Conservation (phyloP, 495 filamentous ascomycete species). For the Cudoniella acicularis region DNA sequence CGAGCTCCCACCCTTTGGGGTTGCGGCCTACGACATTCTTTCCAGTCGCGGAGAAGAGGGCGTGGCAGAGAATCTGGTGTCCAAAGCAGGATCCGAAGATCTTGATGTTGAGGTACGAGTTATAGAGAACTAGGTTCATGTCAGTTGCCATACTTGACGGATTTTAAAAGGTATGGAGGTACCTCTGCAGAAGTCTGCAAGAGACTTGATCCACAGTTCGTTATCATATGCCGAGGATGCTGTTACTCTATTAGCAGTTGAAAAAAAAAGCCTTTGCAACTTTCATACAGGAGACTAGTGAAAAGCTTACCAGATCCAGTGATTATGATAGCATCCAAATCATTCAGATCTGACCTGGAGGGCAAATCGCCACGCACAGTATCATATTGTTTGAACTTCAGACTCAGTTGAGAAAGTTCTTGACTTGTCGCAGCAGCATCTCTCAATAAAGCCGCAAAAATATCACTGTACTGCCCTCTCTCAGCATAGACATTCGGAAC, state of each 20-base stretch:
- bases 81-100: conserved; percentile 77
- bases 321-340: conserved; percentile 74
- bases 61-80: conserved; percentile 80
- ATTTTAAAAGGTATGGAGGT: neutral
- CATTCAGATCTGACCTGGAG: conserved; percentile 44
- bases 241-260: conserved; percentile 31
- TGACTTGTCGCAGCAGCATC: conserved; percentile 33
- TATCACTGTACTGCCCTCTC: conserved; percentile 58
- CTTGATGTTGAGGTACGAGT: conserved; percentile 35
- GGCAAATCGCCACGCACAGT: conserved; percentile 47
- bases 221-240: conserved; percentile 49
- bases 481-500: conserved; percentile 51
- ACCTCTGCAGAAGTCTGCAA: conserved; percentile 63
- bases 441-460: conserved; percentile 61
- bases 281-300: too few relatives aligned
- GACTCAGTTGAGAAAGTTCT: neutral
- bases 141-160: conserved; percentile 38
- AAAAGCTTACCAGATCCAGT: conserved; percentile 53
- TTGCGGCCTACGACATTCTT: conserved; percentile 59
- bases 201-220: conserved; percentile 66
- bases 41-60: conserved; percentile 47
- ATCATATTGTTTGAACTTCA: conserved; percentile 57
- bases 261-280: neutral
- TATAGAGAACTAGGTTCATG: conserved; percentile 55
- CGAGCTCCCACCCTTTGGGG: conserved; percentile 69